Base-by-base conservation (phyloP, 331 rosid species). In the Quercus tomentella region DNA sequence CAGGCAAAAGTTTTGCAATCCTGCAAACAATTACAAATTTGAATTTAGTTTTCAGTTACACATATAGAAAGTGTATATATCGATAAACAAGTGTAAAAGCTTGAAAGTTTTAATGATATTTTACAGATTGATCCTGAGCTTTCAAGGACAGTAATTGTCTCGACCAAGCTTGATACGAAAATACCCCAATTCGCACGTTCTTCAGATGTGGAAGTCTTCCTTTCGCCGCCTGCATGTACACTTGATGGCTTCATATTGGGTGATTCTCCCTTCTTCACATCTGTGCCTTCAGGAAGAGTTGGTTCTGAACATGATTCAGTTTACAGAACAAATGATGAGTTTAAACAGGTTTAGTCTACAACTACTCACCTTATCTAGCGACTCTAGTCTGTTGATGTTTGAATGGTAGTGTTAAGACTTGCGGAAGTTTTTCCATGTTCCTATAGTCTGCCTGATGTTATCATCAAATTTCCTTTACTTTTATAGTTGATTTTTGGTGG, bases 261-360 rank as follows among this genome's bases (percentile, higher is more conserved):
- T 0, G 98, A 90, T 71, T 91, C 99, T 60, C 99, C 99, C 16
- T 95, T 95, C 78, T 95, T 95, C 83, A 93, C 99, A 1, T 93
- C 99, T 56, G 94, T 95, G 81, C 99, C 98, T 79, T 93, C 98
- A 18, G 98, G 97, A 76, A 86, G 99, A 91, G 99, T 95, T 87
- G 97, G 99, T 61, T 80, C 81, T 72, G 94, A 89, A 61, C 85
- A 84, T 8, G 94, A 91, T 74, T 87, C 88, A 25, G 89, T 91
- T 33, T 95, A 88, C 70, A 79, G 85, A 77, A 85, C 93, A 70
- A 92, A 95, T 80, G 99, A 95, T 10, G 97, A 91, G 76, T 95
- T 95, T 85, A 95, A 93, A 88, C 94, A 91, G 99, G 99, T 93
- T 73, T 18, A 31, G 68, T 30, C 72, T 58, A 22, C 17, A 7